phyloP scores from a whole-genome alignment of 192 early-diverging fungal genomes.

The Backusella macrospora region DNA sequence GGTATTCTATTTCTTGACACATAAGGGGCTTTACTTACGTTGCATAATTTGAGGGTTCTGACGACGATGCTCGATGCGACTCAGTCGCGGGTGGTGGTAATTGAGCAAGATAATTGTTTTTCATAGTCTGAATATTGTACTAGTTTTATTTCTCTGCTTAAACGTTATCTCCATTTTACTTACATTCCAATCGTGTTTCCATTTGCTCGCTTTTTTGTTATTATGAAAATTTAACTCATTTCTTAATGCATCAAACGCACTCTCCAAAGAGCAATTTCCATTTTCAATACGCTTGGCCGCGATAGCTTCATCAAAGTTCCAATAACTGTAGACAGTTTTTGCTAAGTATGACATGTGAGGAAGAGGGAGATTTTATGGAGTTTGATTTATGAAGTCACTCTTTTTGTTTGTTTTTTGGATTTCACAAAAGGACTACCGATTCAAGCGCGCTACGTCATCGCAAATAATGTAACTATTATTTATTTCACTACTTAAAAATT shows the following conservation, averaged over 20 bases:
- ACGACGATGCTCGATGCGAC: conserved; percentile 8
- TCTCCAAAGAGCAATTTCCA: conserved; percentile 12
- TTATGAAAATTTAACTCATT: conserved; percentile 1
- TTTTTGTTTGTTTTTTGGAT: too few relatives aligned
- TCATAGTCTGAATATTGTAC: conserved; percentile 12
- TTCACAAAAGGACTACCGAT: too few relatives aligned
- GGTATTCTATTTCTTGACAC: background rate
- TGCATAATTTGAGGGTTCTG: background rate
- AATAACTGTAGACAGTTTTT: conserved; percentile 10
- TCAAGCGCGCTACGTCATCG: too few relatives aligned
- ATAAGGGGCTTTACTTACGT: conserved; percentile 11
- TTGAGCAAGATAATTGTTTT: conserved; percentile 12
- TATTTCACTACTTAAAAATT: too few relatives aligned
- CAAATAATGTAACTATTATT: too few relatives aligned
- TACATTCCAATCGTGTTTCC: conserved; percentile 12
- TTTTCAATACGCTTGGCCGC: conserved; percentile 7
- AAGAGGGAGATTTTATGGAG: conserved; percentile 7
- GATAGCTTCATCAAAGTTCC: conserved; percentile 16
- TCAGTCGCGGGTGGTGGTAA: conserved; percentile 12
- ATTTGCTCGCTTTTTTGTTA: conserved; percentile 4
- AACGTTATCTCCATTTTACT: conserved; percentile 12
- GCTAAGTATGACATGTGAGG: conserved; percentile 15
- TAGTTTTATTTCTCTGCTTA: conserved; percentile 16
- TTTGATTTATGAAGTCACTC: too few relatives aligned
- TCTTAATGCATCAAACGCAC: conserved; percentile 12